A percentile compares a stretch with the other conserved stretches of the same genome.
Evolutionary conservation across 805 yeast genomes (phyloP).

Genomic region (Kuraishia ogatae): DNA sequence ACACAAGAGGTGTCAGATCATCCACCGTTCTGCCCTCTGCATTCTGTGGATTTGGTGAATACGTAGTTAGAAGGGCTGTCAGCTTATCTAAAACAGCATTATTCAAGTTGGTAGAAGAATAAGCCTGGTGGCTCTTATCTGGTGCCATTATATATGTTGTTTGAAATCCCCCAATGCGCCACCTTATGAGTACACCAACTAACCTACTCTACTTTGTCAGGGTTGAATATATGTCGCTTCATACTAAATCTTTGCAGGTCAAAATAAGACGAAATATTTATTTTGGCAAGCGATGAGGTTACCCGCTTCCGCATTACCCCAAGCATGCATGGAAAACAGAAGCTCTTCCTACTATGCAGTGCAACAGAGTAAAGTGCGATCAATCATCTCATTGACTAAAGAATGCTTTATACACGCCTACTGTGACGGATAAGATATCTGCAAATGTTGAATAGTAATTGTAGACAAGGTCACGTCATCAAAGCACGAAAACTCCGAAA

Average conservation of each 20-base stretch:
- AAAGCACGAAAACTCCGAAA: neutral
- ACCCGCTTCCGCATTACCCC: neutral
- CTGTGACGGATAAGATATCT: too few relatives aligned
- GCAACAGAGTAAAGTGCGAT: neutral
- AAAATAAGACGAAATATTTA: neutral
- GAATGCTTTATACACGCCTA: too few relatives aligned
- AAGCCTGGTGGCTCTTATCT: neutral
- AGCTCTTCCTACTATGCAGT: neutral
- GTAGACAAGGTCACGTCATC: neutral
- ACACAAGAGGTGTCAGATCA: constrained; percentile 10
- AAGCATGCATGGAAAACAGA: neutral
- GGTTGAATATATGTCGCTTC: neutral
- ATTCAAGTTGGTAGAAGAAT: constrained; percentile 10
- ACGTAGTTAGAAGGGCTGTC: constrained; percentile 7
- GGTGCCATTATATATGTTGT: neutral
- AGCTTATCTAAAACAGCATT: constrained; percentile 9
- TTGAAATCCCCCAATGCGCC: neutral
- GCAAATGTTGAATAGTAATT: too few relatives aligned
- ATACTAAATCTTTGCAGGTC: neutral
- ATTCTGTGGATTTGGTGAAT: neutral
- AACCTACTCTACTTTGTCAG: neutral
- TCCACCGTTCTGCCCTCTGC: neutral
- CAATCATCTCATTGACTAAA: too few relatives aligned
- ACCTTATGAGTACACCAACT: neutral
- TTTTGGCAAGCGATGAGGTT: neutral